A percentile compares a stretch with the other conserved stretches of the same genome.
These are phyloP conservation scores for Litsea cubeba DNA, from an alignment of 164 flowering plant genomes.

Conservation along the genomic window DNA sequence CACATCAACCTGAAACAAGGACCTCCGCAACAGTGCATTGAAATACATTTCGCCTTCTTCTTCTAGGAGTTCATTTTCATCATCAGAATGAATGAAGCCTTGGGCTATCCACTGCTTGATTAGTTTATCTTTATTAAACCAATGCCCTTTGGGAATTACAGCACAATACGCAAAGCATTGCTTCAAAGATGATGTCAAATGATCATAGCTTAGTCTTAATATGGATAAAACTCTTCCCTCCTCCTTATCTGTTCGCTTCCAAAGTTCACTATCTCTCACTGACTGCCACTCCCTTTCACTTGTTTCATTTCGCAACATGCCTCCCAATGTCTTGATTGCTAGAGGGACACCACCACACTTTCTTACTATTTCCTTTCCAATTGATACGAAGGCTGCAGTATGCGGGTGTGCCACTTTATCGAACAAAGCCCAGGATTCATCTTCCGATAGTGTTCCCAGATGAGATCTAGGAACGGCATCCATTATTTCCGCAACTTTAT, in stretches of 20 bases:
- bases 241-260: not conserved
- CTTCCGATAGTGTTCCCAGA: slow-evolving; percentile 8
- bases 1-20: slow-evolving; percentile 10
- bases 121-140: not conserved
- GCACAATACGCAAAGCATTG: slow-evolving; percentile 17
- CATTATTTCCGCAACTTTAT: slow-evolving; percentile 3
- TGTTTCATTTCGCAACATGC: slow-evolving; percentile 1
- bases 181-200: slow-evolving; percentile 17
- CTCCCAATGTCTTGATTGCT: slow-evolving; percentile 6
- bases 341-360: slow-evolving; percentile 17
- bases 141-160: slow-evolving; percentile 12
- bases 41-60: not conserved
- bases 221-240: slow-evolving; percentile 2
- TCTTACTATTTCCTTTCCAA: slow-evolving; percentile 5
- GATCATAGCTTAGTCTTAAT: slow-evolving; percentile 13
- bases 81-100: slow-evolving; percentile 6
- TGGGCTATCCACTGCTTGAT: slow-evolving; percentile 17
- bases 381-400: not conserved
- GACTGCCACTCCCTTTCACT: slow-evolving; percentile 4
- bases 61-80: slow-evolving; percentile 3
- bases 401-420: no score
- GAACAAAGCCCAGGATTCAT: slow-evolving; percentile 9
- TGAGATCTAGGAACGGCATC: not conserved
- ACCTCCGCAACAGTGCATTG: not conserved
- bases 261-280: slow-evolving; percentile 9